Percentiles rank a stretch among this genome's conserved stretches.
These are phyloP conservation scores for Pharnaceum exiguum DNA, from an alignment of 148 eudicot genomes.

Conservation along the genomic window DNA sequence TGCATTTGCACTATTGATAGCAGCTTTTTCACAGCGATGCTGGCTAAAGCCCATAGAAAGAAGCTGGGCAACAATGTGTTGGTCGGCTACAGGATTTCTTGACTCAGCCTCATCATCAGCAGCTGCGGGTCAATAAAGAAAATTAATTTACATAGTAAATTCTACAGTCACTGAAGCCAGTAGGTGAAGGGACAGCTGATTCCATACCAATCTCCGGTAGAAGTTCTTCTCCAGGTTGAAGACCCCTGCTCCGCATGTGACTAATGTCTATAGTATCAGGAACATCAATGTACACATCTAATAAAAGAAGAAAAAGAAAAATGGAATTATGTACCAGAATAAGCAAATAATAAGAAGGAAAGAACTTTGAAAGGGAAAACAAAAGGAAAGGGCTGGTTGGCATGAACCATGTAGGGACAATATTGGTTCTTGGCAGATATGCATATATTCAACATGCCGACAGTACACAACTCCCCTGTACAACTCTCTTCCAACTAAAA, in stretches of 20 bases:
- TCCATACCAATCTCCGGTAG: conserved; percentile 76
- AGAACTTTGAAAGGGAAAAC: background rate
- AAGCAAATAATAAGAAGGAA: background rate
- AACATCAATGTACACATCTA: conserved; percentile 96
- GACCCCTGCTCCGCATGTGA: conserved; percentile 93
- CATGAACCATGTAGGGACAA: too few species aligned
- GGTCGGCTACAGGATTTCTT: conserved; percentile 37
- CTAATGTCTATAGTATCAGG: conserved; percentile 87
- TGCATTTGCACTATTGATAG: conserved; percentile 68
- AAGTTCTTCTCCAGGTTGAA: conserved; percentile 92
- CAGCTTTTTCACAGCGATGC: conserved; percentile 83
- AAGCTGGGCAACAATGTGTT: conserved; percentile 77
- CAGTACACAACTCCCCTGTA: too few species aligned
- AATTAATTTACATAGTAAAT: background rate
- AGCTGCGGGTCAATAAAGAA: conserved; percentile 19
- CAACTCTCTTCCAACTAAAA: too few species aligned
- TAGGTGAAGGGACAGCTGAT: background rate
- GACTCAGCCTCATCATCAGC: conserved; percentile 37
- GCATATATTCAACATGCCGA: too few species aligned
- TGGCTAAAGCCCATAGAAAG: conserved; percentile 76
- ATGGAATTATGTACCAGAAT: background rate
- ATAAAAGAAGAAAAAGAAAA: conserved; percentile 14
- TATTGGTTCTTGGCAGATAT: too few species aligned
- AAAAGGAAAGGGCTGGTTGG: too few species aligned
- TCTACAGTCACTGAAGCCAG: background rate